Conservation (phyloP, 768 basidiomycete genomes). For the Butyriboletus loyo region DNA sequence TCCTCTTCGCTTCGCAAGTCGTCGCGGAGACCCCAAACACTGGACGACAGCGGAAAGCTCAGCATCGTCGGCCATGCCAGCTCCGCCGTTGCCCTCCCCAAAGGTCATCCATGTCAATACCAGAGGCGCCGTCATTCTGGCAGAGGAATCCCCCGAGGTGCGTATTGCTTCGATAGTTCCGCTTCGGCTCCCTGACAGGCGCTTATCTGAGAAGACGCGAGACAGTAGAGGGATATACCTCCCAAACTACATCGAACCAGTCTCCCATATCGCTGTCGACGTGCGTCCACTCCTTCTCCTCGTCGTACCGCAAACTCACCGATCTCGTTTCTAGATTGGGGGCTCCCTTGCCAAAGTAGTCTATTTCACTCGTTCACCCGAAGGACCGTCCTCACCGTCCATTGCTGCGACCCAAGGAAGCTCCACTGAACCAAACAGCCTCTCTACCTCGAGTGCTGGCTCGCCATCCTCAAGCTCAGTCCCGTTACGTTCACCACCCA, state of each 20-base stretch:
- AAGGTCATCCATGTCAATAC: conserved; percentile 94
- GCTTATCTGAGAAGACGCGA: conserved; percentile 60
- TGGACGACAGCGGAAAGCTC: conserved; percentile 7
- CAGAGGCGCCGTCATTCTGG: conserved; percentile 87
- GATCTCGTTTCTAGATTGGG: conserved; percentile 63
- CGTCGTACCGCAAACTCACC: background rate
- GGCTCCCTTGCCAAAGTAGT: conserved; percentile 97
- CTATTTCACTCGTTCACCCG: conserved; percentile 94
- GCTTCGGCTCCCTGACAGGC: conserved; percentile 12
- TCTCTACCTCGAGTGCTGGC: conserved; percentile 38
- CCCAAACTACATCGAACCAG: conserved; percentile 95
- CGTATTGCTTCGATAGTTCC: conserved; percentile 24
- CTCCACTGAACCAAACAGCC: conserved; percentile 42
- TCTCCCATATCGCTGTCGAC: conserved; percentile 96
- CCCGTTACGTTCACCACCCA: conserved; percentile 19
- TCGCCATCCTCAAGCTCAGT: conserved; percentile 18
- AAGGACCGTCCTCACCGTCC: conserved; percentile 78
- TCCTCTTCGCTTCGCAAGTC: conserved; percentile 4
- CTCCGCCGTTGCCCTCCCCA: conserved; percentile 71
- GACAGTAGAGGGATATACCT: conserved; percentile 97
- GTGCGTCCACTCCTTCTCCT: conserved; percentile 49
- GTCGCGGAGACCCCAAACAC: conserved; percentile 14
- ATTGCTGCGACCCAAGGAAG: conserved; percentile 58
- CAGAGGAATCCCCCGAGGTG: conserved; percentile 94
- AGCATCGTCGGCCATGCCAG: conserved; percentile 36